These are phyloP conservation scores for Tripterygium wilfordii DNA, from an alignment of 177 flowering plant genomes.

Conservation along the genomic window DNA sequence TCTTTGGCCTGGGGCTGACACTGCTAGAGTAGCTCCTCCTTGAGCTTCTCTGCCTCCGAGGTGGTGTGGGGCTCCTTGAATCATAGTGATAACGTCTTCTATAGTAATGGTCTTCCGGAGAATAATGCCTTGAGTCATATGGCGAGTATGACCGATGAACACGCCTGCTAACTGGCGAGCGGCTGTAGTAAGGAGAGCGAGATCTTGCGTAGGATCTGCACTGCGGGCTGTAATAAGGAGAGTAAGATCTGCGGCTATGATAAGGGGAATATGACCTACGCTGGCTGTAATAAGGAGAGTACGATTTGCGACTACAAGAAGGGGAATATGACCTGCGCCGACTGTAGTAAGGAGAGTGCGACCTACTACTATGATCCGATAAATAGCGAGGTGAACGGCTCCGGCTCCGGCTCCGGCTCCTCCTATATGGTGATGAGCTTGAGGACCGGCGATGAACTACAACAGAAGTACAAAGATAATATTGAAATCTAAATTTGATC, in stretches of 20 bases:
- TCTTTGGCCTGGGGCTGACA: slow-evolving; percentile 15
- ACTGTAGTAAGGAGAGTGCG: slow-evolving; percentile 14
- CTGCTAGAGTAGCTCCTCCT: slow-evolving; percentile 34
- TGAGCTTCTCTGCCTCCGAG: slow-evolving; percentile 19
- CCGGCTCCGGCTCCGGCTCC: slow-evolving; percentile 33
- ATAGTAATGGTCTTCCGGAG: slow-evolving; percentile 20
- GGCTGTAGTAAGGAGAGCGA: no score
- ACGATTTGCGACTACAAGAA: slow-evolving; percentile 13
- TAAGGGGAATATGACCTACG: slow-evolving; percentile 15
- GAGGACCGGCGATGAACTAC: slow-evolving; percentile 48
- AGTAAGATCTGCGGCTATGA: slow-evolving; percentile 16
- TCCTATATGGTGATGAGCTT: slow-evolving; percentile 33
- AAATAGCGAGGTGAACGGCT: slow-evolving; percentile 36
- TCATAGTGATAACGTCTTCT: slow-evolving; percentile 25
- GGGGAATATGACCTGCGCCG: slow-evolving; percentile 28
- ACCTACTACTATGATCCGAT: slow-evolving; percentile 37
- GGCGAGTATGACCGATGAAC: slow-evolving; percentile 15
- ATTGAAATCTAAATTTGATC: no score
- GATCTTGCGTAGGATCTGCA: slow-evolving; percentile 8
- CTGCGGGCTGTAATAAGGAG: slow-evolving; percentile 23
- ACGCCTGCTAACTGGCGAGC: slow-evolving; percentile 2
- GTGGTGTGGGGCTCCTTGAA: slow-evolving; percentile 26
- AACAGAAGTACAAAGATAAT: not conserved
- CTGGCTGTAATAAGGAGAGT: slow-evolving; percentile 6
- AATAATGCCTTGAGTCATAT: slow-evolving; percentile 16